Evolutionary conservation across 2,329 filamentous ascomycete species (phyloP).

Genomic region (Colletotrichum musicola): DNA sequence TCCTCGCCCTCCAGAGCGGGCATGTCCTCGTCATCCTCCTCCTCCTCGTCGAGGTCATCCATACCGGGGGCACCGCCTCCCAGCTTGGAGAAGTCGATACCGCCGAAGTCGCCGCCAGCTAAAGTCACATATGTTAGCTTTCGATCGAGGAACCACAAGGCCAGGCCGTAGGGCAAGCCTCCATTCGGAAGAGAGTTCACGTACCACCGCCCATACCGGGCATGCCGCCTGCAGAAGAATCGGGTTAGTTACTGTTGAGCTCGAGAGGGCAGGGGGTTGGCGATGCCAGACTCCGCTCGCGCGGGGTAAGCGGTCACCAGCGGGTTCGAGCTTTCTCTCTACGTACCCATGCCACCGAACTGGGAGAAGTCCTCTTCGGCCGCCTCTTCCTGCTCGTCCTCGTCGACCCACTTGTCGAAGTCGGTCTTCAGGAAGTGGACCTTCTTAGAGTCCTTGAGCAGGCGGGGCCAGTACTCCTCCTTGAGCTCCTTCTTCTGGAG

Average conservation of each 20-base stretch:
- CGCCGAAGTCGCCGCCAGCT: slow-evolving; percentile 78
- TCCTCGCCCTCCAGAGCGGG: slow-evolving; percentile 80
- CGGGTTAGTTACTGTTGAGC: slow-evolving; percentile 24
- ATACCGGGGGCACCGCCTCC: slow-evolving; percentile 66
- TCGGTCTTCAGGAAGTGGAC: slow-evolving; percentile 97
- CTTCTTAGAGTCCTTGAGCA: slow-evolving; percentile 92
- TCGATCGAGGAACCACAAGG: background rate
- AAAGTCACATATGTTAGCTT: slow-evolving; percentile 36
- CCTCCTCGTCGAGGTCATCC: slow-evolving; percentile 65
- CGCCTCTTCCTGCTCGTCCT: slow-evolving; percentile 96
- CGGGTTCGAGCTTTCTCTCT: slow-evolving; percentile 27
- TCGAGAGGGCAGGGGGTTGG: background rate
- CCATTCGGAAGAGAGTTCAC: slow-evolving; percentile 43
- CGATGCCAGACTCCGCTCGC: background rate
- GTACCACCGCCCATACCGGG: slow-evolving; percentile 62
- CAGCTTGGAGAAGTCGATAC: slow-evolving; percentile 95
- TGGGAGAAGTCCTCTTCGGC: slow-evolving; percentile 83
- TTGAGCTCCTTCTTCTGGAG: slow-evolving; percentile 97
- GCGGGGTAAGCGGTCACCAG: slow-evolving; percentile 14
- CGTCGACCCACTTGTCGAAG: slow-evolving; percentile 99
- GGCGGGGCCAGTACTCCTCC: slow-evolving; percentile 94
- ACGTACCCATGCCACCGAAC: slow-evolving; percentile 75
- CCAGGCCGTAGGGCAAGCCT: slow-evolving; percentile 20
- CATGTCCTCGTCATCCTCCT: slow-evolving; percentile 85
- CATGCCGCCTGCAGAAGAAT: slow-evolving; percentile 60